phyloP scores from a whole-genome alignment of 1,284 basidiomycete species.

The Porodaedalea pini region DNA sequence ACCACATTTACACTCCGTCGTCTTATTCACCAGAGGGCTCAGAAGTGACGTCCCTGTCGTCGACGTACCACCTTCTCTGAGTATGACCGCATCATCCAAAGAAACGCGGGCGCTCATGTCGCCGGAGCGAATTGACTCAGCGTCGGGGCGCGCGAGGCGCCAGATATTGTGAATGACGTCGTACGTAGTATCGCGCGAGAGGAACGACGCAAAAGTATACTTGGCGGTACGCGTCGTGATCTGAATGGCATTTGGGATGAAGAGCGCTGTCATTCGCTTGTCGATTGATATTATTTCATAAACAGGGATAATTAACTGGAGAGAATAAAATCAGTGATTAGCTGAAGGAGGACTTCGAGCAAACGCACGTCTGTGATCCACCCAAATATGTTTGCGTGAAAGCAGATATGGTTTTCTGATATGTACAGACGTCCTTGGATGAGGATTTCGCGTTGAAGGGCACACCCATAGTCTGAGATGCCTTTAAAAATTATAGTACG shows the following conservation, averaged over 20 bases:
- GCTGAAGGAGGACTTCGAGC: neutral
- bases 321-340: constrained; percentile 7
- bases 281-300: constrained; percentile 88
- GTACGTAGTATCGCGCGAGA: constrained; percentile 92
- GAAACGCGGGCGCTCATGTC: constrained; percentile 25
- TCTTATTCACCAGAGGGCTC: constrained; percentile 34
- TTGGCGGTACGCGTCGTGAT: constrained; percentile 79
- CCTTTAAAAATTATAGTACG: constrained; percentile 20
- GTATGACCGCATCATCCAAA: constrained; percentile 22
- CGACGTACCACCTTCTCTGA: constrained; percentile 22
- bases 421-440: constrained; percentile 96
- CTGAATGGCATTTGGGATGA: constrained; percentile 97
- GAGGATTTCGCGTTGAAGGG: constrained; percentile 91
- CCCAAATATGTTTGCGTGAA: constrained; percentile 98
- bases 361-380: constrained; percentile 92
- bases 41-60: constrained; percentile 11
- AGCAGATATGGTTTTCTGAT: constrained; percentile 97
- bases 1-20: constrained; percentile 76
- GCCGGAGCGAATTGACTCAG: constrained; percentile 40
- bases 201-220: constrained; percentile 95
- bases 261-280: constrained; percentile 97
- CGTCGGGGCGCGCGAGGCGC: constrained; percentile 84
- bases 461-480: constrained; percentile 93
- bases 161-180: constrained; percentile 97
- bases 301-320: constrained; percentile 87